A percentile compares a stretch with the other conserved stretches of the same genome.
Conservation (phyloP, 768 basidiomycete genomes). For the Imleria badia region DNA sequence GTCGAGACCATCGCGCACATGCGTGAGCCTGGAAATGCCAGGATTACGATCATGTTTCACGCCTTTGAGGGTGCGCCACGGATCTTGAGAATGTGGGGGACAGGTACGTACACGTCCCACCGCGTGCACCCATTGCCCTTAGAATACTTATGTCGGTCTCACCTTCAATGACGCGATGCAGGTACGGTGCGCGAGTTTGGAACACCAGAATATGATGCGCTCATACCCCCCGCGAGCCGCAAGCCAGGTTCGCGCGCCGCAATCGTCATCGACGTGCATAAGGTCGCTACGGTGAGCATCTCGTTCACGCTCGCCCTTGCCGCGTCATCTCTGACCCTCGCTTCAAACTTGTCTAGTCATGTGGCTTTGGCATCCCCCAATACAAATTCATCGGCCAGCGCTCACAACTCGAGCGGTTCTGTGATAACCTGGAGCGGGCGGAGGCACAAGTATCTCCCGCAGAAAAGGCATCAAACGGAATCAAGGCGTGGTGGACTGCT, state of each 20-base stretch:
- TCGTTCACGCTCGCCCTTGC: not conserved
- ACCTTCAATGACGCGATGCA: conserved; percentile 18
- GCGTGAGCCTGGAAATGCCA: conserved; percentile 53
- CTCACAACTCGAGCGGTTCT: conserved; percentile 47
- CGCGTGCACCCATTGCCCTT: not conserved
- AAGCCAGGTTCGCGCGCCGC: conserved; percentile 58
- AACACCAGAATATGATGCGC: conserved; percentile 54
- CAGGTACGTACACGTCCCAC: conserved; percentile 35
- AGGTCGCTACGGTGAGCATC: conserved; percentile 48
- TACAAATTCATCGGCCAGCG: conserved; percentile 59
- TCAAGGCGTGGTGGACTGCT: conserved; percentile 54
- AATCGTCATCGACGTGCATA: conserved; percentile 60
- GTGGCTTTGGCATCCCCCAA: conserved; percentile 63
- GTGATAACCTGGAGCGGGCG: conserved; percentile 41
- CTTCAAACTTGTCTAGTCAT: conserved; percentile 47
- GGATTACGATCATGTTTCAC: conserved; percentile 61
- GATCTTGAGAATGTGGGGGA: conserved; percentile 60
- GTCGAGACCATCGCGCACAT: conserved; percentile 60
- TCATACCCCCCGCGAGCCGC: conserved; percentile 46
- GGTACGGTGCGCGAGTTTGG: conserved; percentile 64
- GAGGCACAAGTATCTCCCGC: conserved; percentile 33
- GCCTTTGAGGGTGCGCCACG: conserved; percentile 61
- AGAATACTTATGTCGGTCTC: not conserved
- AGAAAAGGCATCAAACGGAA: conserved; percentile 38
- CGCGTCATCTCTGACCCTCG: not conserved